Conservation (phyloP, 768 basidiomycete species). For the Lentinus brumalis region DNA sequence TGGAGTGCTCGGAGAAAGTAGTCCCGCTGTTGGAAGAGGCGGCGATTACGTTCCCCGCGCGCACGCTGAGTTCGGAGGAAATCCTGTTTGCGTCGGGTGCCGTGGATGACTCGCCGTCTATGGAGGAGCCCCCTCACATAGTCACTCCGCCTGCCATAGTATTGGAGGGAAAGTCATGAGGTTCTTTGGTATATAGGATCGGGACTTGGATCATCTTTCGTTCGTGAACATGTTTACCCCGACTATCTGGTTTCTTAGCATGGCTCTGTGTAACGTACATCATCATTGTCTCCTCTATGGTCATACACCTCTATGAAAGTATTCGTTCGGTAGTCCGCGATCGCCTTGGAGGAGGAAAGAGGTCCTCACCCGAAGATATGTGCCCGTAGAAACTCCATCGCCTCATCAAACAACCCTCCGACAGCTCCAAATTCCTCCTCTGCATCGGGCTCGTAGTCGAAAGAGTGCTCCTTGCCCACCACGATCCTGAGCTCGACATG, state of each 20-base stretch:
- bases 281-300: neutral
- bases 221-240: neutral
- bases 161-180: neutral
- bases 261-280: neutral
- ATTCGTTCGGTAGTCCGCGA: neutral
- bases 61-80: slow-evolving; percentile 17
- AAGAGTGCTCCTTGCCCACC: slow-evolving; percentile 53
- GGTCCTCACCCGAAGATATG: neutral
- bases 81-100: slow-evolving; percentile 6
- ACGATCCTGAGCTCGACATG: slow-evolving; percentile 38
- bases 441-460: slow-evolving; percentile 51
- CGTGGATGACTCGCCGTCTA: neutral
- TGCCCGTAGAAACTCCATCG: slow-evolving; percentile 26
- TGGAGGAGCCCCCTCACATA: neutral
- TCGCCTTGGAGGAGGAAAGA: neutral
- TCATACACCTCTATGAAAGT: neutral
- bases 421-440: slow-evolving; percentile 41
- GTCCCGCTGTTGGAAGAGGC: slow-evolving; percentile 9
- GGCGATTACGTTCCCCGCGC: slow-evolving; percentile 12
- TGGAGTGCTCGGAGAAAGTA: slow-evolving; percentile 19
- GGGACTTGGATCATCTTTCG: neutral
- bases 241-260: neutral
- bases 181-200: neutral
- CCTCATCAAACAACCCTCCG: slow-evolving; percentile 38
- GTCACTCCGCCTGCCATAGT: neutral